These are phyloP conservation scores for Mycena capillaripes DNA, from an alignment of 768 basidiomycete species.

Conservation along the genomic window DNA sequence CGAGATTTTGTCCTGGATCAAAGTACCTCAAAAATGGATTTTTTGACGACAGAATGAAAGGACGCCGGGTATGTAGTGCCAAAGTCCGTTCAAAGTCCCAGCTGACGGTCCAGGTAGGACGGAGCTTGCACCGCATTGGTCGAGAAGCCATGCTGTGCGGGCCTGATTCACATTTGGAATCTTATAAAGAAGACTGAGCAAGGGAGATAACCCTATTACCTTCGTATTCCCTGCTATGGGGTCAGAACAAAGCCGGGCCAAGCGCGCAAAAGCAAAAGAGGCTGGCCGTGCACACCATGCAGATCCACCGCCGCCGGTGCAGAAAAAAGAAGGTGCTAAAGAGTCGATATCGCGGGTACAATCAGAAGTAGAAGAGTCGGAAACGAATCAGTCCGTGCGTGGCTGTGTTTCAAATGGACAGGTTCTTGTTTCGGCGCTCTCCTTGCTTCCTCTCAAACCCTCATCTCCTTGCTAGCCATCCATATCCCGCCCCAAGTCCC, in stretches of 20 bases:
- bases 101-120: background rate
- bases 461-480: background rate
- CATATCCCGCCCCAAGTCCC: background rate
- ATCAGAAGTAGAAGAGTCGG: conserved; percentile 7
- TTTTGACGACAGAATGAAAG: too few species aligned
- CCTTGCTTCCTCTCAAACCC: background rate
- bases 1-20: too few species aligned
- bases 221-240: background rate
- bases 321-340: background rate
- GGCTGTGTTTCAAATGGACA: conserved; percentile 16
- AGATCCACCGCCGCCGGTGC: background rate
- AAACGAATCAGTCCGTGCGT: conserved; percentile 8
- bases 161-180: background rate
- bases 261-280: background rate
- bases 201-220: too few species aligned
- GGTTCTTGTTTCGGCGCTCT: conserved; percentile 12
- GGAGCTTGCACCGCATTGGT: background rate
- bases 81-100: background rate
- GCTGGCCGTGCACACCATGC: background rate
- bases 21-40: too few species aligned
- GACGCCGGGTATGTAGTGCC: too few species aligned
- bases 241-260: conserved; percentile 4
- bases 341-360: background rate
- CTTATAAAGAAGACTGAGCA: background rate
- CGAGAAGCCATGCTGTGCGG: background rate